Evolutionary conservation across 495 filamentous ascomycete genomes (phyloP).

Genomic region (Letharia lupina): DNA sequence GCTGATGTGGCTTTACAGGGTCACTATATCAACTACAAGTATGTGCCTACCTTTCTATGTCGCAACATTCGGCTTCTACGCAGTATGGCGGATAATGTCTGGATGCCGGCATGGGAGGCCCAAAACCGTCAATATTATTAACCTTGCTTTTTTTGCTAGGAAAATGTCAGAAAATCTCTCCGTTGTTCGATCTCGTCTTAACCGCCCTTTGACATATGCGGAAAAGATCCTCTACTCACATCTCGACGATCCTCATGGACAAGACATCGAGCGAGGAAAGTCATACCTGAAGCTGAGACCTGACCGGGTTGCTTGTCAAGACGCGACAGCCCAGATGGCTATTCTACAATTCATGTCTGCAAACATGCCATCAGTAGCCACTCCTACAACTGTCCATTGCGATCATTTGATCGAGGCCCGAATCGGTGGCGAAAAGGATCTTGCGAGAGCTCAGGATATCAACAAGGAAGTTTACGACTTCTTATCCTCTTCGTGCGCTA

Average conservation of each 20-base stretch:
- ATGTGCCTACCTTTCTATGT: constrained; percentile 26
- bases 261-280: constrained; percentile 90
- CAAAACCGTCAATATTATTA: constrained; percentile 30
- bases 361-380: constrained; percentile 88
- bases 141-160: constrained; percentile 46
- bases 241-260: constrained; percentile 90
- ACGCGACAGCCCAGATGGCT: constrained; percentile 99
- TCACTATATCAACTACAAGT: constrained; percentile 75
- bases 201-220: constrained; percentile 86
- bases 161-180: constrained; percentile 98
- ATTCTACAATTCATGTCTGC: constrained; percentile 99
- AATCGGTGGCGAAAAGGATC: constrained; percentile 87
- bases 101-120: neutral
- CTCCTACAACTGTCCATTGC: constrained; percentile 95
- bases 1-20: constrained; percentile 36
- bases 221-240: constrained; percentile 99
- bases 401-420: constrained; percentile 99
- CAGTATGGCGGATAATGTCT: neutral
- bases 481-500: constrained; percentile 86
- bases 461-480: constrained; percentile 99
- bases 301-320: constrained; percentile 97
- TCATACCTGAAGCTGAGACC: constrained; percentile 95
- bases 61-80: neutral
- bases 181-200: constrained; percentile 78
- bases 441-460: constrained; percentile 80